phyloP scores from a whole-genome alignment of 1,284 basidiomycete species.

The Thecaphora thlaspeos region DNA sequence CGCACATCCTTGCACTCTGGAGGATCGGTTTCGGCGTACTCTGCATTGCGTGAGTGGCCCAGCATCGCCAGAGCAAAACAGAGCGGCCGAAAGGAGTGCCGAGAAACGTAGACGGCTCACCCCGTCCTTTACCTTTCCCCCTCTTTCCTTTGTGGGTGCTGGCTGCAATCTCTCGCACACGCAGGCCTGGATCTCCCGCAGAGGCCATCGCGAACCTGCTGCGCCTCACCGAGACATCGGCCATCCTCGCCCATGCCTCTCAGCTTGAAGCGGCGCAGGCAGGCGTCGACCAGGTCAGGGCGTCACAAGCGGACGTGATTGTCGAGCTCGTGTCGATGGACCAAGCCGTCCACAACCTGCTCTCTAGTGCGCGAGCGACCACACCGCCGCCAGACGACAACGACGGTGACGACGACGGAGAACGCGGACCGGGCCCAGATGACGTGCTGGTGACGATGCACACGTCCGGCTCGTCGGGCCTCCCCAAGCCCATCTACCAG shows the following conservation, averaged over 20 bases:
- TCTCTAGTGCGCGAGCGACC: too few relatives aligned
- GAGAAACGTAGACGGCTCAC: too few relatives aligned
- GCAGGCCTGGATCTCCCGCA: slow-evolving; percentile 60
- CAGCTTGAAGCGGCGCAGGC: slow-evolving; percentile 58
- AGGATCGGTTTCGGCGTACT: slow-evolving; percentile 58
- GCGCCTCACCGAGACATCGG: slow-evolving; percentile 61
- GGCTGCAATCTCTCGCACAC: not conserved
- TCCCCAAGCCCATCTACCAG: slow-evolving; percentile 60
- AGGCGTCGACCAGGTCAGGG: slow-evolving; percentile 1
- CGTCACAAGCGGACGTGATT: not conserved
- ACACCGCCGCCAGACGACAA: too few relatives aligned
- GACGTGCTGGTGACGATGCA: slow-evolving; percentile 66
- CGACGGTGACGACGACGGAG: too few relatives aligned
- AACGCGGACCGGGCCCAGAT: slow-evolving; percentile 14
- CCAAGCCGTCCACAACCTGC: too few relatives aligned
- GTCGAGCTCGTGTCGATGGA: not conserved
- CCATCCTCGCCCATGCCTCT: slow-evolving; percentile 61
- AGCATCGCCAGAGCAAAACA: slow-evolving; percentile 30
- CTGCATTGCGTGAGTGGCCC: slow-evolving; percentile 51
- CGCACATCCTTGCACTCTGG: slow-evolving; percentile 58
- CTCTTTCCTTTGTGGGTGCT: too few relatives aligned
- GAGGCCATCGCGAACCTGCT: slow-evolving; percentile 65
- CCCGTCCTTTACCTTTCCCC: too few relatives aligned
- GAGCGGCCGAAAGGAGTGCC: not conserved
- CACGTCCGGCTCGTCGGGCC: slow-evolving; percentile 66